Conservation (phyloP, 75 land plant species). For the Pseudotsuga menziesii region DNA sequence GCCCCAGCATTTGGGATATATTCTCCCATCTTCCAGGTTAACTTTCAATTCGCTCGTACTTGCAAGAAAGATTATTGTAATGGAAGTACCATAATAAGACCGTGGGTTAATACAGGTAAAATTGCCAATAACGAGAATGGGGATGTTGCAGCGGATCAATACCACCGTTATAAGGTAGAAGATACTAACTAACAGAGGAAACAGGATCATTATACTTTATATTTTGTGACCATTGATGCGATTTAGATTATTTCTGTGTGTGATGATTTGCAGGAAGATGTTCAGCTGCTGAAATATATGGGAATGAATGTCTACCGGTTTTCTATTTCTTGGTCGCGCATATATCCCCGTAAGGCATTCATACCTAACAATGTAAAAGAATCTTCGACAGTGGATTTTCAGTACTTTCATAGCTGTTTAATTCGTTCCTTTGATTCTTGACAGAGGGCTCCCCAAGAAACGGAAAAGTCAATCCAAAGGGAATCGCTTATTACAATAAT, state of each 20-base stretch:
- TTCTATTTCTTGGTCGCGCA: slow-evolving; percentile 33
- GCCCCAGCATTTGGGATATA: too few species aligned
- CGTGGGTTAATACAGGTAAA: slow-evolving; percentile 53
- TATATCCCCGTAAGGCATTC: slow-evolving; percentile 22
- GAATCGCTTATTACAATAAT: slow-evolving; percentile 12
- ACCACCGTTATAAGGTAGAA: slow-evolving; percentile 59
- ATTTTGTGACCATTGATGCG: too few species aligned
- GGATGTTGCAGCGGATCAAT: slow-evolving; percentile 69
- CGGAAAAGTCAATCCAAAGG: slow-evolving; percentile 13
- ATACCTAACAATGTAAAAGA: too few species aligned
- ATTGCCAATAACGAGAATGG: slow-evolving; percentile 64
- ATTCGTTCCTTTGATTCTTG: neutral
- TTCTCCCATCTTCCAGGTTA: too few species aligned
- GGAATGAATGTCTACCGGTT: slow-evolving; percentile 29
- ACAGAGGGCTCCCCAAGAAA: neutral
- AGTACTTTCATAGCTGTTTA: too few species aligned
- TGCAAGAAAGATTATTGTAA: too few species aligned
- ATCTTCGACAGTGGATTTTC: too few species aligned
- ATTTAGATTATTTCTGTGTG: too few species aligned
- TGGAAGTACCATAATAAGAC: too few species aligned
- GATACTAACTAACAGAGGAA: too few species aligned
- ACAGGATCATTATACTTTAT: too few species aligned
- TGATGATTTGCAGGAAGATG: slow-evolving; percentile 16
- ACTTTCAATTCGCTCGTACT: too few species aligned
- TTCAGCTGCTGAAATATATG: slow-evolving; percentile 20